Evolutionary conservation across 2,329 filamentous ascomycete genomes (phyloP), one percentile per base, ranked within the genome.

Genomic region (Colletotrichum higginsianum): DNA sequence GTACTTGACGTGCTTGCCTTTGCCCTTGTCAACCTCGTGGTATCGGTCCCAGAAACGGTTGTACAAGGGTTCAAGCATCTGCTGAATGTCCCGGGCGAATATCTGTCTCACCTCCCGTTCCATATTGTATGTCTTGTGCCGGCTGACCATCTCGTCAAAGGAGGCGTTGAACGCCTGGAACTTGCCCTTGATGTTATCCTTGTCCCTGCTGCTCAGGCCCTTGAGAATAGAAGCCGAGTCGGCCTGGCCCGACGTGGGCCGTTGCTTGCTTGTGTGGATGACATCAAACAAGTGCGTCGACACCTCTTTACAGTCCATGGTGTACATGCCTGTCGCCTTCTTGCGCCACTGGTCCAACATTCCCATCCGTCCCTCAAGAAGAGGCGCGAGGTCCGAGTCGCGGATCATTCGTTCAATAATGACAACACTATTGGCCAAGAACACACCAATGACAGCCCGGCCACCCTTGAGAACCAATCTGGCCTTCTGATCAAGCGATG

Each of bases 1-100:
- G 80, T 98, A 98, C 85, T 97, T 98, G 80, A 97, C 95, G 82
- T 98, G 97, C 83, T 99, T 99, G 76, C 96, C 96, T 84, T 95
- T 97, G 71, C 96, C 96, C 85, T 98, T 98, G 83, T 98, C 96
- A 75, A 98, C 91, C 83, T 98, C 96, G 80, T 98, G 95, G 80
- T 99, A 99, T 38, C 96, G 90, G 82, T 98, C 96, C 91, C 94
- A 98, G 83, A 99, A 99, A 56, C 96, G 89, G 73, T 93, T 93
- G 84, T 99, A 99, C 16, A 99, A 87, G 66, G 96, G 95, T 83
- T 98, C 96, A 67, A 99, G 92, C 84, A 98, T 94, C 77, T 92
- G 92, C 80, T 96, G 94, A 74, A 98, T 92, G 78, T 98, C 95
- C 76, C 92, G 91, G 18, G 91, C 92, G 77, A 98, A 89, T 82